These are phyloP conservation scores for Urochloa ruziziensis DNA, from an alignment of 176 grass and related monocot genomes.

Conservation along the genomic window DNA sequence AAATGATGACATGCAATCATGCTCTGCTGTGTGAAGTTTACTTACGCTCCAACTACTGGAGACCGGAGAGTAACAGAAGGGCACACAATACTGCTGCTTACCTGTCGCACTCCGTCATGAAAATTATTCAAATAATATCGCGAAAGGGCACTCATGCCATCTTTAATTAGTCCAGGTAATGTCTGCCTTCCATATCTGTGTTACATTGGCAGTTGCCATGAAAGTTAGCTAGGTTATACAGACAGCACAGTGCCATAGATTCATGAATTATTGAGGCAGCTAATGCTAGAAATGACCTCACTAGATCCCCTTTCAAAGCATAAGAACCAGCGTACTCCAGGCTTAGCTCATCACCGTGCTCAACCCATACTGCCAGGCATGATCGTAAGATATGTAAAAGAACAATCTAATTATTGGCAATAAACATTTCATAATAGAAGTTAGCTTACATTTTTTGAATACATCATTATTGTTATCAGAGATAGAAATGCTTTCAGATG, in stretches of 20 bases:
- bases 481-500: conserved; percentile 71
- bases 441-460: conserved; percentile 82
- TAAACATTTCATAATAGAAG: conserved; percentile 10
- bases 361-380: conserved; percentile 75
- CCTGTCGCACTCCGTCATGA: conserved; percentile 89
- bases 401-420: background rate
- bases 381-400: conserved; percentile 16
- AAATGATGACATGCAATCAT: background rate
- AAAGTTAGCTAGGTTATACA: conserved; percentile 2
- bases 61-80: background rate
- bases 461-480: conserved; percentile 59
- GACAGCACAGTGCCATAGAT: conserved; percentile 1
- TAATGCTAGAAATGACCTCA: conserved; percentile 63
- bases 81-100: conserved; percentile 23
- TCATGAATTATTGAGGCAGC: background rate
- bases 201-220: conserved; percentile 15
- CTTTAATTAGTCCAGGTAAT: conserved; percentile 90
- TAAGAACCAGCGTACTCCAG: conserved; percentile 92
- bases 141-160: conserved; percentile 88
- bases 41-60: background rate
- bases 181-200: conserved; percentile 93
- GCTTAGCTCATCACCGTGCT: conserved; percentile 97
- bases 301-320: conserved; percentile 93
- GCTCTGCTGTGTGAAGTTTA: background rate
- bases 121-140: conserved; percentile 99